Evolutionary conservation across 2,329 filamentous ascomycete species (phyloP).

Genomic region (Thermochaetoides dissita): DNA sequence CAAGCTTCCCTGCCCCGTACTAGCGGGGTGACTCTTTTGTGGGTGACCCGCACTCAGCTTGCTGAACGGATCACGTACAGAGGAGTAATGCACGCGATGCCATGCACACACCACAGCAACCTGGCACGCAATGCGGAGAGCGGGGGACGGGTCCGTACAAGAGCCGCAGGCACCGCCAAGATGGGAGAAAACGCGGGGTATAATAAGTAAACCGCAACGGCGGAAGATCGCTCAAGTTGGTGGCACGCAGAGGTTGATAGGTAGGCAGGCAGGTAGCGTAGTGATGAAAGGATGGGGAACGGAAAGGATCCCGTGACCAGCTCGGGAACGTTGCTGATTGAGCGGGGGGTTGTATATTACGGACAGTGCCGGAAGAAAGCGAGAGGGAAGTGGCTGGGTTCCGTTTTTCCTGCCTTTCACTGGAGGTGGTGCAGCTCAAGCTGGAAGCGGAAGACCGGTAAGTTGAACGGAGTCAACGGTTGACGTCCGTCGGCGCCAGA

Average conservation of each 20-base stretch:
- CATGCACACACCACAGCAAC: too few relatives aligned
- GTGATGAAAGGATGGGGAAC: slow-evolving; percentile 10
- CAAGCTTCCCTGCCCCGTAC: too few relatives aligned
- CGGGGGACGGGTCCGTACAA: slow-evolving; percentile 11
- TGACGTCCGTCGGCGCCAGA: slow-evolving; percentile 1
- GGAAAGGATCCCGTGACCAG: slow-evolving; percentile 13
- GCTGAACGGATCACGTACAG: slow-evolving; percentile 2
- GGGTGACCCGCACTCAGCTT: slow-evolving; percentile 2
- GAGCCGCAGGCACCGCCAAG: slow-evolving; percentile 15
- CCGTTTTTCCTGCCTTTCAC: background rate
- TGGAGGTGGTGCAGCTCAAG: slow-evolving; percentile 13
- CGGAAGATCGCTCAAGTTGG: slow-evolving; percentile 4
- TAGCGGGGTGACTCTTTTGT: background rate
- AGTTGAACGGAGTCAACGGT: slow-evolving; percentile 8
- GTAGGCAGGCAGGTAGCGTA: background rate
- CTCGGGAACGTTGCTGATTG: slow-evolving; percentile 8
- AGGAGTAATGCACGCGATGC: too few relatives aligned
- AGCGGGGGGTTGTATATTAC: slow-evolving; percentile 15
- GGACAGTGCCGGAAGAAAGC: slow-evolving; percentile 6
- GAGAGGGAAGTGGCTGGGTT: slow-evolving; percentile 7
- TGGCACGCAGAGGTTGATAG: too few relatives aligned
- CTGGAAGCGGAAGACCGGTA: slow-evolving; percentile 8
- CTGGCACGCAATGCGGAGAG: background rate
- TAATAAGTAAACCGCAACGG: slow-evolving; percentile 1
- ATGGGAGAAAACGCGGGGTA: slow-evolving; percentile 4